phyloP scores from a whole-genome alignment of 768 basidiomycete genomes.

The Boletus insuetus region DNA sequence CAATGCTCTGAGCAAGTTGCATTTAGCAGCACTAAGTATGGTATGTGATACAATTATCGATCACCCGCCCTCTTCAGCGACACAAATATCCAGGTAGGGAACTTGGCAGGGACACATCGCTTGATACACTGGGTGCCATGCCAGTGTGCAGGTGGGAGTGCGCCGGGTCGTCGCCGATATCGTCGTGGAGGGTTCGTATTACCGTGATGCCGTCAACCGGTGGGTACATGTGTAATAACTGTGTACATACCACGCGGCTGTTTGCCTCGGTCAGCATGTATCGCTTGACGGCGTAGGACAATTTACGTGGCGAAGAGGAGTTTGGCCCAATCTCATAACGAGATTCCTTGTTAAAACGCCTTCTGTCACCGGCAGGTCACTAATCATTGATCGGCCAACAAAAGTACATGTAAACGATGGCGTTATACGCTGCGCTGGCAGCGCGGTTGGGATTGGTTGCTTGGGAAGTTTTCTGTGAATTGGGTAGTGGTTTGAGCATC shows the following conservation, averaged over 20 bases:
- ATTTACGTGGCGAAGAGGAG: constrained; percentile 12
- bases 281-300: not conserved
- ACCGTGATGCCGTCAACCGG: constrained; percentile 9
- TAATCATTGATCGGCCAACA: not conserved
- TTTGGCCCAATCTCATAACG: not conserved
- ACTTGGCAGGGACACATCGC: not conserved
- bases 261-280: constrained; percentile 7
- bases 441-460: constrained; percentile 1
- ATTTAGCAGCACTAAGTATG: no score
- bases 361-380: not conserved
- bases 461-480: constrained; percentile 10
- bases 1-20: no score
- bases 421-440: not conserved
- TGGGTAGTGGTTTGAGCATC: not conserved
- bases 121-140: not conserved
- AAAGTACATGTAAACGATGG: not conserved
- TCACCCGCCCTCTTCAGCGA: no score
- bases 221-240: not conserved
- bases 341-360: not conserved
- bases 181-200: not conserved
- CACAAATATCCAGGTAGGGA: no score
- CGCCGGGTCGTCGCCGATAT: not conserved
- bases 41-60: no score
- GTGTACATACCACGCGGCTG: not conserved
- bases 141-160: not conserved